A percentile compares a stretch with the other conserved stretches of the same genome.
Conservation (phyloP, 148 eudicot genomes). For the Talinum fruticosum region DNA sequence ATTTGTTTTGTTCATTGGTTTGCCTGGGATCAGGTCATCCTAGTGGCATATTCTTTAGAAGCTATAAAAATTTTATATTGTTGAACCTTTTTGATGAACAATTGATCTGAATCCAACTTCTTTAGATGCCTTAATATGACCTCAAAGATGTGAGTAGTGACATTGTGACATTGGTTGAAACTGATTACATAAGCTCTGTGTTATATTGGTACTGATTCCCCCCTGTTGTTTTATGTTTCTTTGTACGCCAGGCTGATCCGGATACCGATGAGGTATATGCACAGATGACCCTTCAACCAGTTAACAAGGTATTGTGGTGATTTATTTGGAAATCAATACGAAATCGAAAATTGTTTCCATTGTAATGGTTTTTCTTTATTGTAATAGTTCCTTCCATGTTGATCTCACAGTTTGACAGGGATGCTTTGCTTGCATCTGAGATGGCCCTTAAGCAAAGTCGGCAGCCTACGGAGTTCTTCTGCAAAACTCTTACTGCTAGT, state of each 20-base stretch:
- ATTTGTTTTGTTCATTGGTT: background rate
- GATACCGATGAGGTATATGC: slow-evolving; percentile 99
- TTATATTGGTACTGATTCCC: background rate
- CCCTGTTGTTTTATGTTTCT: background rate
- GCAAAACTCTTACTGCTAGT: slow-evolving; percentile 99
- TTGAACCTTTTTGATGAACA: background rate
- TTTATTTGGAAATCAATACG: background rate
- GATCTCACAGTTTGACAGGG: slow-evolving; percentile 74
- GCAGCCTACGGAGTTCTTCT: slow-evolving; percentile 94
- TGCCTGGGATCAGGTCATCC: background rate
- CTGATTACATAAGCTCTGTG: background rate
- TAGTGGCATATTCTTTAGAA: background rate
- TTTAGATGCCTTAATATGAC: slow-evolving; percentile 2
- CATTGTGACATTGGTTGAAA: background rate
- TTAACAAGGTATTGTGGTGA: slow-evolving; percentile 57
- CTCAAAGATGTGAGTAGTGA: background rate
- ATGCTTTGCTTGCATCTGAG: slow-evolving; percentile 86
- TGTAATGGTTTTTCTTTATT: background rate
- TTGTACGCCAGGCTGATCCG: slow-evolving; percentile 66
- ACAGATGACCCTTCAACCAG: slow-evolving; percentile 99
- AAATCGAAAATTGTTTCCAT: background rate
- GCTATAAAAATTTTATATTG: background rate
- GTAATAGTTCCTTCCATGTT: slow-evolving; percentile 15
- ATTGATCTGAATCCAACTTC: background rate
- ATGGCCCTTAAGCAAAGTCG: slow-evolving; percentile 86